Evolutionary conservation across 768 basidiomycete genomes (phyloP).

Genomic region (Termitomyces titanicus): DNA sequence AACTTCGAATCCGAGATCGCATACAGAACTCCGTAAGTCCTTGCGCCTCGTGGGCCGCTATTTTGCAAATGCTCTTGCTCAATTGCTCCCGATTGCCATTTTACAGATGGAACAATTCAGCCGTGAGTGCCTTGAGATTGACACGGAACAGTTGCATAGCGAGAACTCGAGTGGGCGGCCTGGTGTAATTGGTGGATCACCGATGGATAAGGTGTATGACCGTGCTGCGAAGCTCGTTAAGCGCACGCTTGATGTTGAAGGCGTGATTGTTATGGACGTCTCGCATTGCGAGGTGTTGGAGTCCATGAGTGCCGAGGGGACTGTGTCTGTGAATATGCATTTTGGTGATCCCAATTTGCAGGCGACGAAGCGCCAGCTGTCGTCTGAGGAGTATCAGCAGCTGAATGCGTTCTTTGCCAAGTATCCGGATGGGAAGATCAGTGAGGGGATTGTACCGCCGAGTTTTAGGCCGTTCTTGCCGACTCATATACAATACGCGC

Average conservation of each 20-base stretch:
- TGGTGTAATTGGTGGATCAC: constrained; percentile 35
- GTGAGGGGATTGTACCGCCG: constrained; percentile 82
- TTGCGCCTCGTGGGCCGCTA: background rate
- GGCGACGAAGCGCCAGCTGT: constrained; percentile 52
- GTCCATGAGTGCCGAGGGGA: constrained; percentile 55
- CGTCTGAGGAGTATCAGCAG: constrained; percentile 67
- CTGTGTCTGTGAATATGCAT: constrained; percentile 67
- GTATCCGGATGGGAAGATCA: constrained; percentile 83
- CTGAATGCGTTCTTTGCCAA: constrained; percentile 76
- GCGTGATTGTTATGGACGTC: constrained; percentile 89
- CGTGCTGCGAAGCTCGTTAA: constrained; percentile 88
- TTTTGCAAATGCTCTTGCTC: background rate
- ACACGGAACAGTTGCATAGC: constrained; percentile 48
- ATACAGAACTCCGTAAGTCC: constrained; percentile 81
- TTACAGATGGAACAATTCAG: constrained; percentile 91
- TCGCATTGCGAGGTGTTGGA: constrained; percentile 88
- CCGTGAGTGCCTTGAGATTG: constrained; percentile 90
- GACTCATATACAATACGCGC: constrained; percentile 77
- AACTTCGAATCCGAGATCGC: constrained; percentile 83
- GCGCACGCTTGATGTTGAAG: constrained; percentile 88
- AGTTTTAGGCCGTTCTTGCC: constrained; percentile 83
- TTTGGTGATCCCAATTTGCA: constrained; percentile 55
- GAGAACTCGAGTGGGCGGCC: constrained; percentile 27
- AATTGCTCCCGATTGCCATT: background rate
- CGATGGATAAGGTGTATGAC: constrained; percentile 88